Percentiles rank a stretch among this genome's conserved stretches.
Evolutionary conservation across 169 alveolate species (phyloP).

Genomic region (Toxoplasma gondii): DNA sequence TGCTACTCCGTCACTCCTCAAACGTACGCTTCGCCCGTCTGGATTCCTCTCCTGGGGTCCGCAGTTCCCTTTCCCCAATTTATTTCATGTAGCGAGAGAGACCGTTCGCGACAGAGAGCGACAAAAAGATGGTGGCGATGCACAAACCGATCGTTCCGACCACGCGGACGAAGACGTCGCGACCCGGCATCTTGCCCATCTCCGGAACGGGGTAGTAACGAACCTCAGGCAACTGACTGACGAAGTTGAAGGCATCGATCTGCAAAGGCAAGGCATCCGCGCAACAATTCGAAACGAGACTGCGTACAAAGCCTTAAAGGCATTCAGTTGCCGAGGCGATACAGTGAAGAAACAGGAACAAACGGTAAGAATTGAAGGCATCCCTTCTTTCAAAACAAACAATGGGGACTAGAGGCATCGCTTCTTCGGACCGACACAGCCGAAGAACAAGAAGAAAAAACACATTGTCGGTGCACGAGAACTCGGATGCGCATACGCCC

Average conservation of each 20-base stretch:
- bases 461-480: too few species aligned
- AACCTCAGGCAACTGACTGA: constrained; percentile 80
- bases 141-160: constrained; percentile 86
- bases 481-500: too few species aligned
- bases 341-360: too few species aligned
- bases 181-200: constrained; percentile 80
- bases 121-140: constrained; percentile 71
- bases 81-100: constrained; percentile 55
- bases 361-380: too few species aligned
- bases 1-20: background rate
- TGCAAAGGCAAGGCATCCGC: background rate
- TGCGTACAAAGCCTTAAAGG: too few species aligned
- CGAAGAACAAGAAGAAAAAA: too few species aligned
- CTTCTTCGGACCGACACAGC: too few species aligned
- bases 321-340: too few species aligned
- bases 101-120: constrained; percentile 53
- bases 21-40: background rate
- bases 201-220: constrained; percentile 79
- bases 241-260: constrained; percentile 63
- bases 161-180: constrained; percentile 83
- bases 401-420: too few species aligned
- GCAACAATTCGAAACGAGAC: background rate
- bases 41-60: too few species aligned
- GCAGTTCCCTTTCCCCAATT: background rate
- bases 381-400: too few species aligned